Evolutionary conservation across 352 stramenopile genomes (phyloP), one percentile per base, ranked within the genome.

Genomic region (Globisporangium abappressorium): DNA sequence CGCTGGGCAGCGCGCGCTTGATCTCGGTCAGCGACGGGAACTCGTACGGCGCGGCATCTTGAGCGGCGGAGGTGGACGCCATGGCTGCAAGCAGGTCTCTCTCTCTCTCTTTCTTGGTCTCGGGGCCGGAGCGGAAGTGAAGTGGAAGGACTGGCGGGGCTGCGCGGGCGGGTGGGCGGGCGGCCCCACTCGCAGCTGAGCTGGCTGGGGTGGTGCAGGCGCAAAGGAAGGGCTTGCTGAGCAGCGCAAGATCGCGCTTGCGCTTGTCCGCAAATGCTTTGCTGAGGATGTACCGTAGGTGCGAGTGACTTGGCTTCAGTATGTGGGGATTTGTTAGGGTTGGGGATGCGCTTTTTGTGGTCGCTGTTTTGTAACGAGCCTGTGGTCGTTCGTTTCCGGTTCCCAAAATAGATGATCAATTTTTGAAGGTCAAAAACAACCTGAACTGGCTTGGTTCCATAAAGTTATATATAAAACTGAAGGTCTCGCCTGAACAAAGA

Each of bases 11-110:
- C 68, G 82, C 75, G 46, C 85, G 84, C 78, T 94, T 94, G 75
- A 94, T 85, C 69, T 92, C 82, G 68, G 83, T 92, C 30, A 94
- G 80, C 47, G 80, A 84, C 65, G 86, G 86, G 75, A 94, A 92
- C 78, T 81, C 70, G 69, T 83, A 83, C 41, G 80, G 68, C 63
- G 56, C 46, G 36, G 60, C 24, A 18, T 34, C 20, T 15, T 54
- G 47, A 68, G 67, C 8, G 26, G 77, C 59, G 54, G 71, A 63
- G 69, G 81, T 81, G 60, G 60, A 18, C 14, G 65, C 57, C 57
- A 66, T 70, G 47, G 66, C n/a, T 41, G 38, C 38, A 46, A 26
- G 24, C 1, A 26, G 24, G 24, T 60, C 33, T 62, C 30, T 33
- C 54, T 49, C 11, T 33, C 30, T 33, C 30, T 33, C 30, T 60